Conservation (phyloP, 106 monocot genomes). For the Cymbidium sinense region DNA sequence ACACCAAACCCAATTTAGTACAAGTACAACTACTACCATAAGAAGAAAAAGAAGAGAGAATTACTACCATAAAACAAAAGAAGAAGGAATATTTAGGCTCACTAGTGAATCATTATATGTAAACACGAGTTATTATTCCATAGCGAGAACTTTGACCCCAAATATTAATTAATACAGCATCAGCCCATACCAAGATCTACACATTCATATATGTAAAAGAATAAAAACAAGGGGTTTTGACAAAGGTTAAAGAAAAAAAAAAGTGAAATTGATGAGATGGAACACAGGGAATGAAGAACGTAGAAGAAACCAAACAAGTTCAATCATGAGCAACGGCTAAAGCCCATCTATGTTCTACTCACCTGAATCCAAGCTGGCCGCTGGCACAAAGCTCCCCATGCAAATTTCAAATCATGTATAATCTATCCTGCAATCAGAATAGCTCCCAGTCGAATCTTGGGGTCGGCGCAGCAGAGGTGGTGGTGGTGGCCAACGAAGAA, state of each 20-base stretch:
- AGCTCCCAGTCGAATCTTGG: conserved; percentile 74
- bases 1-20: neutral
- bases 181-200: neutral
- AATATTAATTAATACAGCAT: neutral
- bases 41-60: neutral
- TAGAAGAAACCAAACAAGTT: neutral
- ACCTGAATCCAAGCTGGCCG: conserved; percentile 3
- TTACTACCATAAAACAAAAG: neutral
- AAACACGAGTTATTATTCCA: neutral
- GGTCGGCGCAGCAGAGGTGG: conserved; percentile 22
- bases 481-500: conserved; percentile 22
- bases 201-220: conserved; percentile 1
- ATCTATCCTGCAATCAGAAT: conserved; percentile 30
- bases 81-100: neutral
- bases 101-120: neutral
- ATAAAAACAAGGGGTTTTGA: neutral
- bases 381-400: neutral
- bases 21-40: neutral
- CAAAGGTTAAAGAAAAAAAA: neutral
- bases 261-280: neutral
- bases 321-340: neutral
- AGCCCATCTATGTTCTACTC: neutral
- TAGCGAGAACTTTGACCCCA: neutral
- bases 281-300: neutral
- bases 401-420: neutral